Base-by-base conservation (phyloP, 208 protist species). In the Wallacemonas sp. region DNA sequence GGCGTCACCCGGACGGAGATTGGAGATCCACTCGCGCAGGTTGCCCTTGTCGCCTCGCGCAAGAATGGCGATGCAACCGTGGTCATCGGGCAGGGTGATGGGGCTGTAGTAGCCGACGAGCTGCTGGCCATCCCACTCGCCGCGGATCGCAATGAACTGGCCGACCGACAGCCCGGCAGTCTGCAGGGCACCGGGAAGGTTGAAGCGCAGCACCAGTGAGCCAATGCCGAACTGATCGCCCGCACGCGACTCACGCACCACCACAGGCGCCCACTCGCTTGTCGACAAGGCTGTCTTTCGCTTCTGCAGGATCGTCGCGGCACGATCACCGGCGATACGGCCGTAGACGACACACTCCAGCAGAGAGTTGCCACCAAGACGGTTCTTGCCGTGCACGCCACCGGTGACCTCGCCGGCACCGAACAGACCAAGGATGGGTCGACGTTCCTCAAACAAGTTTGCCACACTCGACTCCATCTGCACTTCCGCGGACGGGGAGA, bases 261-360 rank as follows among this genome's bases (percentile, higher is more conserved):
- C 70, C 12, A 89, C 78, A 10, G 78, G 67, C 4, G 70, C 66
- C 82, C 82, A 89, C 36, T 76, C 60, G n/a, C 60, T 66, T 21
- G 27, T 67, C 10, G 58, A 71, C 13, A 89, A 66, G 13, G 81
- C 68, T 13, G 32, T 37, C 17, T 76, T 68, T 2, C 75, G 66
- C 39, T 74, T 67, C 37, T 88, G 76, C 27, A 88, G 64, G 37
- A 89, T 85, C 24, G 82, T 85, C 34, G 78, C 77, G 0, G 85
- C 84, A 62, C 73, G 71, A 58, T 81, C 75, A 17, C 94, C 95
- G 6, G 89, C 91, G 52, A 85, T 87, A 15, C 88, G 78, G 19
- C 94, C 96, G 74, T 97, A 97, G 15, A 99, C 97, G 17, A 98
- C 92, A 61, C 92, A 98, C 74, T 98, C 95, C 26, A 98, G 69